Conservation (phyloP, 2,329 filamentous ascomycete species). For the Corynespora cassiicola region DNA sequence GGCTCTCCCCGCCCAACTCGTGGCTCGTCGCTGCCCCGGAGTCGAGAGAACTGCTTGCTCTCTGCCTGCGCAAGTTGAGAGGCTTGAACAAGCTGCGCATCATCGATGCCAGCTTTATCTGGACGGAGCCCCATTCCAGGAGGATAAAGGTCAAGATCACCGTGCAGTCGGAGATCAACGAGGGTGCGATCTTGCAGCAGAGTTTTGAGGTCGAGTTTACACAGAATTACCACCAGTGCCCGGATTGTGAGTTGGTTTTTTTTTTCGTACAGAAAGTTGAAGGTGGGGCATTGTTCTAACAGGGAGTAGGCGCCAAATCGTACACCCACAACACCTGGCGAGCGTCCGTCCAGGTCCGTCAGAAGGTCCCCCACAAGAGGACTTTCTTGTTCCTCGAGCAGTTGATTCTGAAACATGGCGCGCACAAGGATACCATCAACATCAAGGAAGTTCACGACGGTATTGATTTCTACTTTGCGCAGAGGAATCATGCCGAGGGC, state of each 20-base stretch:
- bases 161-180: conserved; percentile 75
- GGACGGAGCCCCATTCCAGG: conserved; percentile 96
- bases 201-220: conserved; percentile 93
- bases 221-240: conserved; percentile 90
- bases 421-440: conserved; percentile 84
- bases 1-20: conserved; percentile 82
- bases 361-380: conserved; percentile 96
- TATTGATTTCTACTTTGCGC: conserved; percentile 93
- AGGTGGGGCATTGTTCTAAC: conserved; percentile 60
- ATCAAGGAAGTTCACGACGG: conserved; percentile 97
- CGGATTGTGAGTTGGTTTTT: conserved; percentile 60
- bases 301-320: conserved; percentile 88
- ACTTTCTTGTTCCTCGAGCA: conserved; percentile 87
- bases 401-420: conserved; percentile 91
- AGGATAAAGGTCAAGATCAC: conserved; percentile 95
- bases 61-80: conserved; percentile 87
- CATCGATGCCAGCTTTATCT: conserved; percentile 95
- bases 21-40: conserved; percentile 88
- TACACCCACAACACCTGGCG: conserved; percentile 97
- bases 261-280: not conserved
- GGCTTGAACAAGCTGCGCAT: conserved; percentile 90
- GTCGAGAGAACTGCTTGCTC: conserved; percentile 87
- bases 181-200: conserved; percentile 81
- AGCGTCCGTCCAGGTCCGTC: conserved; percentile 90
- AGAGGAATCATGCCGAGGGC: conserved; percentile 88